Evolutionary conservation across 2,329 filamentous ascomycete genomes (phyloP), one percentile per base, ranked within the genome.

Genomic region (Lojkania enalia): DNA sequence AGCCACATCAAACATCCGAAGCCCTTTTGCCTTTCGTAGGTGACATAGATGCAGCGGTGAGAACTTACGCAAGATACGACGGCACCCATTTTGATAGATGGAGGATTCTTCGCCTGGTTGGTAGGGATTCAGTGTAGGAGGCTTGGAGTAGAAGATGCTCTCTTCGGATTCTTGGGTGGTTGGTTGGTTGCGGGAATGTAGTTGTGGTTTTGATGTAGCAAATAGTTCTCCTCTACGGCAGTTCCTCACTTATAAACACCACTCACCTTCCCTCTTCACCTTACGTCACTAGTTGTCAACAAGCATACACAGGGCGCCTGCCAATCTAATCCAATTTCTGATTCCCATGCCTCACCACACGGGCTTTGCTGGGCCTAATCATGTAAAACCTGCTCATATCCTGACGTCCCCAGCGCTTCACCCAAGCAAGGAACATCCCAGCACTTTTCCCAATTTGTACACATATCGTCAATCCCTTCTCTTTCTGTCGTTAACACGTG

Each of bases 21-120:
- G n/a, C n/a, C n/a, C n/a, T n/a, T n/a, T n/a, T n/a, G n/a, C n/a
- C n/a, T n/a, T n/a, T n/a, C n/a, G 21, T 37, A 29, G 16, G 36
- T 32, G 36, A 37, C 39, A 21, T 37, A 20, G n/a, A 13, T 13
- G 16, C 6, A 14, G 9, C 18, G 11, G 19, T 37, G 20, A 16
- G 18, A 14, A 80, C 87, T 64, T 88, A 92, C 88, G 68, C 88
- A 91, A 69, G 87, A 91, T 57, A 90, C 77, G 64, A 94, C 84
- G 71, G 86, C 87, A 75, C 88, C 88, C 88, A 94, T 92, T 58
- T 71, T 84, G 54, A 55, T 52, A 48, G 62, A 43, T 31, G 39
- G 27, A 14, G 25, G 4, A 18, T 35, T 30, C 31, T 25, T 19
- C 11, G 37, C 20, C 27, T 2, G 14, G 36, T 39, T 15, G 15